These are phyloP conservation scores for Cyberlindnera subsufficiens DNA, from an alignment of 805 yeast species.

Conservation along the genomic window DNA sequence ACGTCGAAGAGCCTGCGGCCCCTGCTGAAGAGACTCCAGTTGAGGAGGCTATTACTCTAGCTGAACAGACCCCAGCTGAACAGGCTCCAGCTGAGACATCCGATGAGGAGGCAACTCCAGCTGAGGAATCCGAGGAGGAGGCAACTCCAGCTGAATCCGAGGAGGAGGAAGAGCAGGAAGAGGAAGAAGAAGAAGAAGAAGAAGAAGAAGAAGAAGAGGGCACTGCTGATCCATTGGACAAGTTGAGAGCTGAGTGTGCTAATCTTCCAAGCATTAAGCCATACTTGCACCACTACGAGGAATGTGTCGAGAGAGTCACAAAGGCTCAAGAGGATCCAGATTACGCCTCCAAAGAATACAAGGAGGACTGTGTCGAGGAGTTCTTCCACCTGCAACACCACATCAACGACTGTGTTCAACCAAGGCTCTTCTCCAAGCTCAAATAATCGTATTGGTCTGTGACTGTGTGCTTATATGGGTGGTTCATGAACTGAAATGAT, in stretches of 20 bases:
- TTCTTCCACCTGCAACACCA: conserved; percentile 96
- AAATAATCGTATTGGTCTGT: conserved; percentile 38
- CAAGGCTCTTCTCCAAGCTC: conserved; percentile 79
- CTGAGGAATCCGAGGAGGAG: conserved; percentile 9
- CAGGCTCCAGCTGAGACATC: conserved; percentile 10
- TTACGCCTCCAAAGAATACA: conserved; percentile 71
- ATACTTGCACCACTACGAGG: conserved; percentile 82
- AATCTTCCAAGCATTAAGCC: conserved; percentile 63
- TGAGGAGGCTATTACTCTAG: conserved; percentile 6
- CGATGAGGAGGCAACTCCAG: conserved; percentile 15
- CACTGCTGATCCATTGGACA: conserved; percentile 59
- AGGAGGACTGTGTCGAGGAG: conserved; percentile 98
- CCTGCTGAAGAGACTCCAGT: conserved; percentile 5
- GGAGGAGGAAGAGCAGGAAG: conserved; percentile 27
- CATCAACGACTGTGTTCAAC: conserved; percentile 85
- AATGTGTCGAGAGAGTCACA: conserved; percentile 93
- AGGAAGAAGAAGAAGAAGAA: conserved; percentile 53
- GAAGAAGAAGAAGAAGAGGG: conserved; percentile 72
- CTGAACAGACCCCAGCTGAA: conserved; percentile 2
- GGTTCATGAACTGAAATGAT: conserved; percentile 1
- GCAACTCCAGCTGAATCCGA: conserved; percentile 14
- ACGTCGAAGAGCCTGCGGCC: not conserved
- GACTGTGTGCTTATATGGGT: not conserved
- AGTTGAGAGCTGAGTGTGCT: conserved; percentile 62
- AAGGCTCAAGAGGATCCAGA: conserved; percentile 79